Percentiles rank a stretch among this genome's conserved stretches.
These are phyloP conservation scores for Hebeloma cylindrosporum DNA, from an alignment of 768 basidiomycete species.

Conservation along the genomic window DNA sequence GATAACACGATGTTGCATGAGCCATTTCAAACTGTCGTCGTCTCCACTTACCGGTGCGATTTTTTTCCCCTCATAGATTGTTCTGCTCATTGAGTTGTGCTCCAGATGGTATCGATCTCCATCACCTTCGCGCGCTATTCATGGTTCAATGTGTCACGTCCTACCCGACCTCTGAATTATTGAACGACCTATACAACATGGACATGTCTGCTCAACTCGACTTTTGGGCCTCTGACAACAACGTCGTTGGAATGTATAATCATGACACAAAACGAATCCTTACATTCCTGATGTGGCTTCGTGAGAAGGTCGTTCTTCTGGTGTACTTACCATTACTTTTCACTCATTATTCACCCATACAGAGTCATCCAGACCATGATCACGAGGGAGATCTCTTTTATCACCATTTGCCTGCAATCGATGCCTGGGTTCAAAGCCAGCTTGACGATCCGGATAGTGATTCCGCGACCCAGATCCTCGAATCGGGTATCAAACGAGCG, in stretches of 20 bases:
- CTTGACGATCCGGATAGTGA: too few relatives aligned
- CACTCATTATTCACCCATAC: neutral
- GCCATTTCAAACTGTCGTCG: conserved; percentile 1
- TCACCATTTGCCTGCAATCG: neutral
- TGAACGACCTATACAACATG: conserved; percentile 6
- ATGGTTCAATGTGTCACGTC: conserved; percentile 8
- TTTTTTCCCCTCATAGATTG: neutral
- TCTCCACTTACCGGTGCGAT: neutral
- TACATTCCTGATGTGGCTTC: conserved; percentile 8
- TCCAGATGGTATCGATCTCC: conserved; percentile 5
- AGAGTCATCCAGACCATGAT: conserved; percentile 5
- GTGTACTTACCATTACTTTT: neutral
- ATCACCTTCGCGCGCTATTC: conserved; percentile 12
- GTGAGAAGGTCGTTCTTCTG: neutral
- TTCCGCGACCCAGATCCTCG: too few relatives aligned
- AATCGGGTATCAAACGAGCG: too few relatives aligned
- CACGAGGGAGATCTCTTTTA: neutral
- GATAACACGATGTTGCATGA: conserved; percentile 5
- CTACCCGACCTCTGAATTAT: neutral
- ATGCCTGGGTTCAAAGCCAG: conserved; percentile 7
- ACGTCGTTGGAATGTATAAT: conserved; percentile 11
- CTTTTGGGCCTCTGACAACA: conserved; percentile 12
- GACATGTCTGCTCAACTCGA: conserved; percentile 8
- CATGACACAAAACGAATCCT: conserved; percentile 13
- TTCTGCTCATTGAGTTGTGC: neutral